Percentiles rank a stretch among this genome's conserved stretches.
phyloP scores from a whole-genome alignment of 2,329 filamentous ascomycete species.

The Pseudogymnoascus sp. region DNA sequence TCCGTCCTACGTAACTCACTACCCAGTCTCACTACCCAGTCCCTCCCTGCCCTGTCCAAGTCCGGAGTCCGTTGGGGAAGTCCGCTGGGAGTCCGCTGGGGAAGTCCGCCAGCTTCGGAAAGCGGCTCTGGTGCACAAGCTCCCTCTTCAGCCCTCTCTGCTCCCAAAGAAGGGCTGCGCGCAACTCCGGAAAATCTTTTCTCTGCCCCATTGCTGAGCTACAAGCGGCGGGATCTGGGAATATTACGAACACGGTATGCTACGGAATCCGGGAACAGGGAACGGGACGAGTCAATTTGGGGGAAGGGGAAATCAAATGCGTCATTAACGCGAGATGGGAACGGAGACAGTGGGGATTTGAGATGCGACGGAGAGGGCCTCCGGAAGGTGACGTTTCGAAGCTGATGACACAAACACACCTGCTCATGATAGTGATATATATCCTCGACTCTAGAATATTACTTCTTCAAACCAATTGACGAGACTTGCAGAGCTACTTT shows the following conservation, averaged over 20 bases:
- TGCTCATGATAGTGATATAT: slow-evolving; percentile 2
- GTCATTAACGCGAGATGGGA: not conserved
- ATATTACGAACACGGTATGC: too few relatives aligned
- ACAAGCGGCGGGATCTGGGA: too few relatives aligned
- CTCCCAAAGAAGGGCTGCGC: not conserved
- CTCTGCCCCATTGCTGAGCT: too few relatives aligned
- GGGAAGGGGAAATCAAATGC: not conserved
- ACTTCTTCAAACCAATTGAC: not conserved
- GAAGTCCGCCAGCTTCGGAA: not conserved
- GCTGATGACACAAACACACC: not conserved
- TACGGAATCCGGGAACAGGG: not conserved
- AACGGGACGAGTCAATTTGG: not conserved
- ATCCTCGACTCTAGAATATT: not conserved
- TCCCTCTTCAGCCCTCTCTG: not conserved
- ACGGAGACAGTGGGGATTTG: not conserved
- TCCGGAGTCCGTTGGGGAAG: not conserved
- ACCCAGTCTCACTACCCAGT: not conserved
- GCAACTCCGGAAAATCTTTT: not conserved
- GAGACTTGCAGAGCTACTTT: not conserved
- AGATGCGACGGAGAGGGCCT: not conserved
- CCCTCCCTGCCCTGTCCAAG: not conserved
- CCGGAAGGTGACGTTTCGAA: not conserved
- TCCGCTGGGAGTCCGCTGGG: not conserved
- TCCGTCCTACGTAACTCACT: not conserved
- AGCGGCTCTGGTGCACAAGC: not conserved